Percentiles rank a stretch among this genome's conserved stretches.
Evolutionary conservation across 148 eudicot species (phyloP).

Genomic region (Arctostaphylos glauca): DNA sequence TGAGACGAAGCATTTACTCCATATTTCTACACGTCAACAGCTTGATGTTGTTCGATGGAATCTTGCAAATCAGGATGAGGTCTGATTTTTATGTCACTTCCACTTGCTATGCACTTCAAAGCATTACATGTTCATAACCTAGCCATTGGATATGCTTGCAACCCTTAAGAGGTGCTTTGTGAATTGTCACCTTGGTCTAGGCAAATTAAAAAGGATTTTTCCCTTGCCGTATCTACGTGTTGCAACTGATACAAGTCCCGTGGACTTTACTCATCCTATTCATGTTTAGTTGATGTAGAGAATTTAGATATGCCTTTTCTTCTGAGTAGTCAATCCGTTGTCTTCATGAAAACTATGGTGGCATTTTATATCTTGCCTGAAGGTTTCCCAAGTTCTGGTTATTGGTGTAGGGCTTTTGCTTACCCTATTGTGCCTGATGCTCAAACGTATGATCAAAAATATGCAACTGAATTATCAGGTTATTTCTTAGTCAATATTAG

Average conservation of each 20-base stretch:
- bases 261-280: not conserved
- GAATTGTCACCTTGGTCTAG: not conserved
- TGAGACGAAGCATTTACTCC: conserved; percentile 71
- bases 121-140: conserved; percentile 4
- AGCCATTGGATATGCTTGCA: not conserved
- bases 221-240: not conserved
- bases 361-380: not conserved
- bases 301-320: not conserved
- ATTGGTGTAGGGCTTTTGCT: not conserved
- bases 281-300: not conserved
- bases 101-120: not conserved
- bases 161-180: not conserved
- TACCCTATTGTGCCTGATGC: not conserved
- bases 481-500: not conserved
- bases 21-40: conserved; percentile 43
- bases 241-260: not conserved
- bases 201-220: not conserved
- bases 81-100: conserved; percentile 21
- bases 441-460: not conserved
- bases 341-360: not conserved
- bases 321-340: not conserved
- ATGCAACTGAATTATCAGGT: not conserved
- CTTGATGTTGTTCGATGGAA: conserved; percentile 81
- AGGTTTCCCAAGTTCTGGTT: not conserved
- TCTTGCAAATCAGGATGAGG: conserved; percentile 93